A percentile compares a stretch with the other conserved stretches of the same genome.
phyloP scores from a whole-genome alignment of 345 rosid species.

The Eucalyptus globulus region DNA sequence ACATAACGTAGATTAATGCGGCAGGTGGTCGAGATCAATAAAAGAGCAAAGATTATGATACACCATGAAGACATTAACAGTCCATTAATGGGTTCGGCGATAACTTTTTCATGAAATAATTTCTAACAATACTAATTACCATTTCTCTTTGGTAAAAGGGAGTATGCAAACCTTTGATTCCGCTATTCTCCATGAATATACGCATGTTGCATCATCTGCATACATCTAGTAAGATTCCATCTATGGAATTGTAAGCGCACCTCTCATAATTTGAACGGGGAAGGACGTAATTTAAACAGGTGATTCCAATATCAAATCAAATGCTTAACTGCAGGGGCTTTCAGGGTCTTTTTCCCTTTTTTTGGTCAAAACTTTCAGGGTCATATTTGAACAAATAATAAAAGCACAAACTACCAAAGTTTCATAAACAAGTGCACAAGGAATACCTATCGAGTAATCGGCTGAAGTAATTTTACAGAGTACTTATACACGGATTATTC shows the following conservation, averaged over 20 bases:
- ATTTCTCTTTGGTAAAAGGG: too few relatives aligned
- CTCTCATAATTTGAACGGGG: accelerated
- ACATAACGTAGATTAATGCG: not conserved
- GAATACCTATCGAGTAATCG: not conserved
- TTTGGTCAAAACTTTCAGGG: too few relatives aligned
- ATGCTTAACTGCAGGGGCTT: not conserved
- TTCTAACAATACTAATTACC: not conserved
- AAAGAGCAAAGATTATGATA: too few relatives aligned
- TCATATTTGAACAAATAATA: not conserved
- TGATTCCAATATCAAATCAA: not conserved
- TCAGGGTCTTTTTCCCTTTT: too few relatives aligned
- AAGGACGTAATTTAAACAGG: not conserved
- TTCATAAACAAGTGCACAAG: not conserved
- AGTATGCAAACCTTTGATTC: too few relatives aligned
- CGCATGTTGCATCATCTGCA: too few relatives aligned
- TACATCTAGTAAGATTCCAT: not conserved
- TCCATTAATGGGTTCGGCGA: too few relatives aligned
- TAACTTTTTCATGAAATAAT: not conserved
- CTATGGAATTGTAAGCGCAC: not conserved
- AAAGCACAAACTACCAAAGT: not conserved
- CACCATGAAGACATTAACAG: too few relatives aligned
- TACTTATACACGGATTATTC: not conserved
- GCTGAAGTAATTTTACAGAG: not conserved
- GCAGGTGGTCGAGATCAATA: too few relatives aligned
- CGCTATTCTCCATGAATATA: too few relatives aligned